Evolutionary conservation across 495 filamentous ascomycete genomes (phyloP).

Genomic region (Oidiodendron maius): DNA sequence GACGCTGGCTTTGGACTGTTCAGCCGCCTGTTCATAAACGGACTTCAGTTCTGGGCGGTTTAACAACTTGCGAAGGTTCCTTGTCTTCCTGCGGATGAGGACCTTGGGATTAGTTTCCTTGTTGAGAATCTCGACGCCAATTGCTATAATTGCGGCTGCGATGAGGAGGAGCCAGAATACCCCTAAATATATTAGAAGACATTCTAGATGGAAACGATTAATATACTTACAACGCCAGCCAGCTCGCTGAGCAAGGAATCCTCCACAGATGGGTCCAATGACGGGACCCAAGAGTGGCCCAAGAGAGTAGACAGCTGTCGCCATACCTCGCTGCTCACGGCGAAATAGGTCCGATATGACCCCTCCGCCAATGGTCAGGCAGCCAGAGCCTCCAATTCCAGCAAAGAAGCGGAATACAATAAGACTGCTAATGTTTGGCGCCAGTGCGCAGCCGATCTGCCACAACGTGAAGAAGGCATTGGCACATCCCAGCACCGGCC

Average conservation of each 20-base stretch:
- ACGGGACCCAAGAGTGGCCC: constrained; percentile 41
- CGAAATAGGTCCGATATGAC: constrained; percentile 54
- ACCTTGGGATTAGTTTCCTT: constrained; percentile 46
- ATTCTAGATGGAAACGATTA: background rate
- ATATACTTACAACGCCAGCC: constrained; percentile 42
- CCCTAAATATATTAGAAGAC: constrained; percentile 18
- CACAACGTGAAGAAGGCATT: constrained; percentile 63
- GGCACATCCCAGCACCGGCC: constrained; percentile 48
- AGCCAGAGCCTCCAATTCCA: constrained; percentile 50
- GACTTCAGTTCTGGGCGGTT: constrained; percentile 25
- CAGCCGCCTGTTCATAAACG: constrained; percentile 22
- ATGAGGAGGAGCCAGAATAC: constrained; percentile 54
- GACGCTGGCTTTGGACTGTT: constrained; percentile 11
- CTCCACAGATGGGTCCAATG: constrained; percentile 43
- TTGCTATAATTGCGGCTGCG: constrained; percentile 22
- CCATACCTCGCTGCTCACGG: constrained; percentile 44
- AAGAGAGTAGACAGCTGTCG: constrained; percentile 47
- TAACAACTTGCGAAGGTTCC: constrained; percentile 22
- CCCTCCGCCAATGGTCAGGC: constrained; percentile 47
- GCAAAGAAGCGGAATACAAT: constrained; percentile 59
- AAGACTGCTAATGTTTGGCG: constrained; percentile 46
- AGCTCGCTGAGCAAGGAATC: constrained; percentile 42
- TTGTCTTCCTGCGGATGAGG: constrained; percentile 43
- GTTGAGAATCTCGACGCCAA: constrained; percentile 38
- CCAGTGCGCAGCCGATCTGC: constrained; percentile 61